phyloP scores from a whole-genome alignment of 2,329 filamentous ascomycete species.

The Nemania sp. region DNA sequence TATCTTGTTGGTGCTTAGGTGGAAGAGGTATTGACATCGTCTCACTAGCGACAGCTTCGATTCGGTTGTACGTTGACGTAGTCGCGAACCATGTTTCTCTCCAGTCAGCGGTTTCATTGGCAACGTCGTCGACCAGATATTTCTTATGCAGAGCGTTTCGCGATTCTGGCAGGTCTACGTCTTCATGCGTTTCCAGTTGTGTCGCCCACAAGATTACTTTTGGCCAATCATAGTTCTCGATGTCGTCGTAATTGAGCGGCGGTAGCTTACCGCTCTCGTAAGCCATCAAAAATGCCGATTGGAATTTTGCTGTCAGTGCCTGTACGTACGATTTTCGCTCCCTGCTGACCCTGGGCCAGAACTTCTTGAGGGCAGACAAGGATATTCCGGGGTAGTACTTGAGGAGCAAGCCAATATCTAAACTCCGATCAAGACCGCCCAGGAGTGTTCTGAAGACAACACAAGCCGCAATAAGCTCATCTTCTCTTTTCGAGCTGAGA shows the following conservation, averaged over 20 bases:
- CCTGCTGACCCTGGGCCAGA: slow-evolving; percentile 59
- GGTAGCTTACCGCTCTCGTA: slow-evolving; percentile 67
- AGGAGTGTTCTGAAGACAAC: slow-evolving; percentile 61
- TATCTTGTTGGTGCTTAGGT: slow-evolving; percentile 31
- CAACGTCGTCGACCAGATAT: slow-evolving; percentile 48
- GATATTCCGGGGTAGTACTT: slow-evolving; percentile 59
- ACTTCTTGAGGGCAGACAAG: slow-evolving; percentile 56
- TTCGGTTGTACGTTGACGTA: slow-evolving; percentile 60
- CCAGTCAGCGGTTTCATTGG: slow-evolving; percentile 50
- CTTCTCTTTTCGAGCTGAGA: slow-evolving; percentile 48
- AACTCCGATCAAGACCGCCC: slow-evolving; percentile 61
- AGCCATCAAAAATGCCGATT: slow-evolving; percentile 66
- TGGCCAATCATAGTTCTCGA: slow-evolving; percentile 70
- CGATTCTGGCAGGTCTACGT: slow-evolving; percentile 54
- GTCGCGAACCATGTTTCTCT: slow-evolving; percentile 61
- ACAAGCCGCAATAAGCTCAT: slow-evolving; percentile 60
- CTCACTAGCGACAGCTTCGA: slow-evolving; percentile 58
- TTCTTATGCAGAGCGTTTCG: slow-evolving; percentile 50
- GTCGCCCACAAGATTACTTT: slow-evolving; percentile 69
- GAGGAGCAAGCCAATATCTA: slow-evolving; percentile 65
- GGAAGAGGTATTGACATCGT: slow-evolving; percentile 46
- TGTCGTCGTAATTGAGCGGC: slow-evolving; percentile 65
- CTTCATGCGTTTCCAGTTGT: slow-evolving; percentile 52
- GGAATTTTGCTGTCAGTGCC: slow-evolving; percentile 65
- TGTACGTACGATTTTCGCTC: slow-evolving; percentile 58